These are phyloP conservation scores for Ceriops decandra DNA, from an alignment of 345 rosid genomes.

Conservation along the genomic window DNA sequence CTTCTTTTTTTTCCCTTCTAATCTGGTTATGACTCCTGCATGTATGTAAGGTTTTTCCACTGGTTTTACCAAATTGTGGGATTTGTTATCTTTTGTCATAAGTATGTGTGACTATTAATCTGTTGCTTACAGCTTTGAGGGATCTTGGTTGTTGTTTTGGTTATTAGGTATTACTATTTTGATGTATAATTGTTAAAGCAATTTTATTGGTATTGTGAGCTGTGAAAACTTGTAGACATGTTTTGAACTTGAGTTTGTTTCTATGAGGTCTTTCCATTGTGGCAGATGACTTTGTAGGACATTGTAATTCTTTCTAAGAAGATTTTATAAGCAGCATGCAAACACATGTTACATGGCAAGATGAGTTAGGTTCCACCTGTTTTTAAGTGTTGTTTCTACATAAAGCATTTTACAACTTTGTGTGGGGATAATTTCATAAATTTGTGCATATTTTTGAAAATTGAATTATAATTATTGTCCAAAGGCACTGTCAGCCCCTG, in stretches of 20 bases:
- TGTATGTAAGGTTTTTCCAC: not conserved
- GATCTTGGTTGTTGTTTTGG: not conserved
- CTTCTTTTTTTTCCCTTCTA: slow-evolving; percentile 2
- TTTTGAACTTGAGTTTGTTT: not conserved
- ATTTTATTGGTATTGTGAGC: not conserved
- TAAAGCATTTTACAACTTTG: too few species aligned
- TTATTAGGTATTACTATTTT: not conserved
- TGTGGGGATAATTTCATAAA: too few species aligned
- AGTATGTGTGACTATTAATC: not conserved
- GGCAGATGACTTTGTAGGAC: too few species aligned
- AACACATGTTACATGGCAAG: too few species aligned
- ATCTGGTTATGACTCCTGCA: not conserved
- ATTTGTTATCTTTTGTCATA: not conserved
- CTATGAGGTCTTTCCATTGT: too few species aligned
- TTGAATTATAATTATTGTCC: too few species aligned
- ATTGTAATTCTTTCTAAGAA: too few species aligned
- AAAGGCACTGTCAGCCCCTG: too few species aligned
- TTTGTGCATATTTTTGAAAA: too few species aligned
- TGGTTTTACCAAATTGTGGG: not conserved
- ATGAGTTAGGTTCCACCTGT: too few species aligned
- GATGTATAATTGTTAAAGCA: not conserved
- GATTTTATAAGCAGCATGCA: too few species aligned
- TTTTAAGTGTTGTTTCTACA: too few species aligned
- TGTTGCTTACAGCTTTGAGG: not conserved
- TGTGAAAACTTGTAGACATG: not conserved